Percentiles rank a stretch among this genome's conserved stretches.
Evolutionary conservation across 2,329 filamentous ascomycete genomes (phyloP).

Genomic region (Phaeosphaeria sp.): DNA sequence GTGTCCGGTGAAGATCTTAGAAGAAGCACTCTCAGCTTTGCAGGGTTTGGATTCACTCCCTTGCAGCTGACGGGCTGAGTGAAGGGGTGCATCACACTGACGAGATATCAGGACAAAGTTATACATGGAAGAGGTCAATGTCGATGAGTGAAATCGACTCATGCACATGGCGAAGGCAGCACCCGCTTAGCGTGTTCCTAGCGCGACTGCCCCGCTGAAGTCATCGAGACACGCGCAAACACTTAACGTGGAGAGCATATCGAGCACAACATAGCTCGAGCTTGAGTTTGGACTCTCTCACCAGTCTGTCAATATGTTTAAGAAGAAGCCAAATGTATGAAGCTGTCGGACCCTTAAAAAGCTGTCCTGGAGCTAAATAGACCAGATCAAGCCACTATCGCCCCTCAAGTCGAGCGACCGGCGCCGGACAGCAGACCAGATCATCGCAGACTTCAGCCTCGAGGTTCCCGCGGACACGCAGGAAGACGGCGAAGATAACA

Average conservation of each 20-base stretch:
- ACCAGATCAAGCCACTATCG: conserved; percentile 70
- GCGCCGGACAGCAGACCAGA: conserved; percentile 70
- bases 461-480: conserved; percentile 51
- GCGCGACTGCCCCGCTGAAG: conserved; percentile 22
- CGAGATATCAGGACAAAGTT: neutral
- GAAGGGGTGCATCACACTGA: neutral
- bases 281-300: neutral
- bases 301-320: conserved; percentile 59
- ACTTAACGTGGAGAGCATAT: neutral
- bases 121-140: neutral
- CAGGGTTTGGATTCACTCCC: neutral
- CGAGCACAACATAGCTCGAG: neutral
- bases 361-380: neutral
- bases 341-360: neutral
- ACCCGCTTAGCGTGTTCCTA: conserved; percentile 7
- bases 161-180: conserved; percentile 2
- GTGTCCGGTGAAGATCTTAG: neutral
- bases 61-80: neutral
- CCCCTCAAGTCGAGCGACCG: conserved; percentile 72
- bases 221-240: conserved; percentile 9
- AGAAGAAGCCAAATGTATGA: conserved; percentile 66
- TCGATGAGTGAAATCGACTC: conserved; percentile 8
- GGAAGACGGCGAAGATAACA: conserved; percentile 49
- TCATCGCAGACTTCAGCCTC: conserved; percentile 68
- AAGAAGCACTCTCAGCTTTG: neutral